A percentile compares a stretch with the other conserved stretches of the same genome.
Evolutionary conservation across 2,329 filamentous ascomycete genomes (phyloP).

Genomic region (Emmonsiellopsis sp.): DNA sequence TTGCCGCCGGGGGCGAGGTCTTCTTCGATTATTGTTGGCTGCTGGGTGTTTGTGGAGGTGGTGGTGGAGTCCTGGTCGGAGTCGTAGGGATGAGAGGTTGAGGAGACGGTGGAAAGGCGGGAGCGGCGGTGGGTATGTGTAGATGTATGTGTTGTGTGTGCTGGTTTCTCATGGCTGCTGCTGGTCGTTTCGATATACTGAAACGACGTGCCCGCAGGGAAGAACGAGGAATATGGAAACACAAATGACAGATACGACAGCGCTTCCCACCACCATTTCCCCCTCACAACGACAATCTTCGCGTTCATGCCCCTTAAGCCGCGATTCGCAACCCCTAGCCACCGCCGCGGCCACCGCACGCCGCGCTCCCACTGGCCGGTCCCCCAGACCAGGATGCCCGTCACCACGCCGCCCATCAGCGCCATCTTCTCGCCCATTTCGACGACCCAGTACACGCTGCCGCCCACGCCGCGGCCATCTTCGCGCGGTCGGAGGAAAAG

Average conservation of each 20-base stretch:
- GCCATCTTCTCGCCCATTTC: slow-evolving; percentile 85
- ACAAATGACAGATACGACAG: slow-evolving; percentile 66
- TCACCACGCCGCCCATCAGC: slow-evolving; percentile 83
- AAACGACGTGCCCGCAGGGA: slow-evolving; percentile 56
- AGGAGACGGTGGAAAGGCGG: neutral
- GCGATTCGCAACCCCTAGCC: slow-evolving; percentile 81
- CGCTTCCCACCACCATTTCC: slow-evolving; percentile 71
- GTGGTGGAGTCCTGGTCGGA: neutral
- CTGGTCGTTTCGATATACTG: slow-evolving; percentile 66
- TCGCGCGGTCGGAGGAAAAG: slow-evolving; percentile 94
- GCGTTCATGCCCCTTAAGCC: slow-evolving; percentile 89
- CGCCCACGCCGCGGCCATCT: slow-evolving; percentile 82
- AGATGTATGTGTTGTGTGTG: too few relatives aligned
- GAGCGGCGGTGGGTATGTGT: neutral
- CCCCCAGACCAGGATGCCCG: slow-evolving; percentile 78
- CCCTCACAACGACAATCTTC: slow-evolving; percentile 83
- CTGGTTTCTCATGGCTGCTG: too few relatives aligned
- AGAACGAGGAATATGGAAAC: slow-evolving; percentile 62
- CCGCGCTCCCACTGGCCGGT: slow-evolving; percentile 96
- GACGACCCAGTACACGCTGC: slow-evolving; percentile 92
- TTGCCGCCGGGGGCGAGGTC: slow-evolving; percentile 85
- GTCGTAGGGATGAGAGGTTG: neutral
- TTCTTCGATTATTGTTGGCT: slow-evolving; percentile 55
- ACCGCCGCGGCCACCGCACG: slow-evolving; percentile 84
- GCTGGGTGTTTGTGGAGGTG: neutral